Percentiles rank a stretch among this genome's conserved stretches.
These are phyloP conservation scores for Sporothrix brasiliensis DNA, from an alignment of 2,329 filamentous ascomycete species.

Conservation along the genomic window DNA sequence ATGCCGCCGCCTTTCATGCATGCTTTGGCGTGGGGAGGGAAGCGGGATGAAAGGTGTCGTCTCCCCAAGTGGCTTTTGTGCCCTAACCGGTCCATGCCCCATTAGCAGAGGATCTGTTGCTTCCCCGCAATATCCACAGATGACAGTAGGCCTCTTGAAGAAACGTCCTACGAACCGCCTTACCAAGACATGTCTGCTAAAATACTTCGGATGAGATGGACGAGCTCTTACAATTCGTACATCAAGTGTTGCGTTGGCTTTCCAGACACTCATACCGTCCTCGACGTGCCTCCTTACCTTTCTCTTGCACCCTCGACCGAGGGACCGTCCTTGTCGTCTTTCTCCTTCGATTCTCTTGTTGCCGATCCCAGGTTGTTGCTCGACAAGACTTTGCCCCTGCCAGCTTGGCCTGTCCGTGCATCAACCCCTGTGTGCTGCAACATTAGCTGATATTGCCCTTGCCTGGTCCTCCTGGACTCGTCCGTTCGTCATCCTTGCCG, in stretches of 20 bases:
- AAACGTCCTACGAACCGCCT: neutral
- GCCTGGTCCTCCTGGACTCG: neutral
- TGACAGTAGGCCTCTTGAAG: neutral
- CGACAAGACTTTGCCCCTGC: neutral
- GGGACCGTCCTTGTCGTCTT: too few relatives aligned
- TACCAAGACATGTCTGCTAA: neutral
- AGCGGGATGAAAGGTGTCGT: neutral
- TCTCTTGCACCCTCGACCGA: too few relatives aligned
- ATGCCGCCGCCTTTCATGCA: neutral
- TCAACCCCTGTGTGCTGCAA: slow-evolving; percentile 1
- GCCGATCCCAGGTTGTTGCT: neutral
- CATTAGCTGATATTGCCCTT: neutral
- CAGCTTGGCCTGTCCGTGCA: neutral
- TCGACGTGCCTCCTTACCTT: too few relatives aligned
- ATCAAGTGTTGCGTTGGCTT: too few relatives aligned
- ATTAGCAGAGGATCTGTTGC: neutral
- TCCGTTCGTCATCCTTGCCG: neutral
- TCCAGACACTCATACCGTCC: too few relatives aligned
- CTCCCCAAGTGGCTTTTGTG: neutral
- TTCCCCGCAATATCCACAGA: slow-evolving; percentile 4
- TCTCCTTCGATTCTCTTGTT: too few relatives aligned
- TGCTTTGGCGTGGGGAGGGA: slow-evolving; percentile 3
- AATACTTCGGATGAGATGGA: neutral
- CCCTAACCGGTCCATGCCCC: neutral
- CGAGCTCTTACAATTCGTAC: too few relatives aligned